Percentiles rank a stretch among this genome's conserved stretches.
These are phyloP conservation scores for Lachancea nothofagi DNA, from an alignment of 805 yeast genomes.

Conservation along the genomic window DNA sequence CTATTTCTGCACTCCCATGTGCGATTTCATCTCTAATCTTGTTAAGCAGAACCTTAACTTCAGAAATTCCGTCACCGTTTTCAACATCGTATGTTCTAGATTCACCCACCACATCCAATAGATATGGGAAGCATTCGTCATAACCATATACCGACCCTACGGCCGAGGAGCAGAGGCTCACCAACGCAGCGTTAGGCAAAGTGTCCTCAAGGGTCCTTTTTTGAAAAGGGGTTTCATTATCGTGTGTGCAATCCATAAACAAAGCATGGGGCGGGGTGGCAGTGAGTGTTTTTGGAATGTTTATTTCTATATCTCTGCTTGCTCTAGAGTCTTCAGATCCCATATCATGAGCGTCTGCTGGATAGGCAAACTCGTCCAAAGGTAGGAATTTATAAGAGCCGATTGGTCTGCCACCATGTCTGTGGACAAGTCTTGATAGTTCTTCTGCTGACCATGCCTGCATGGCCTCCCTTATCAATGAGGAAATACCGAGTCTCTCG, in stretches of 20 bases:
- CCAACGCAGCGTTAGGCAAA: constrained; percentile 89
- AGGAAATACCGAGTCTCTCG: constrained; percentile 82
- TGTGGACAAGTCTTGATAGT: constrained; percentile 77
- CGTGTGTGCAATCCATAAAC: constrained; percentile 97
- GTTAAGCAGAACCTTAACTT: constrained; percentile 58
- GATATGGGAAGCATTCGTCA: constrained; percentile 83
- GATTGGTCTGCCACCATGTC: constrained; percentile 92
- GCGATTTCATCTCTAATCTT: constrained; percentile 54
- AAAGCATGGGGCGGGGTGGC: constrained; percentile 84
- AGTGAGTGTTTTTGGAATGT: constrained; percentile 59
- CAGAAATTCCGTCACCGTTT: constrained; percentile 59
- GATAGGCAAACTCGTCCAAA: constrained; percentile 65
- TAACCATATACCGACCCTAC: constrained; percentile 92
- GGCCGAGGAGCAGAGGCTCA: constrained; percentile 87
- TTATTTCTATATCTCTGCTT: constrained; percentile 50
- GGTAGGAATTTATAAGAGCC: constrained; percentile 85
- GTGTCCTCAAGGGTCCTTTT: constrained; percentile 93
- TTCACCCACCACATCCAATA: constrained; percentile 78
- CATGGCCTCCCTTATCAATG: constrained; percentile 94
- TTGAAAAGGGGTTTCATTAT: constrained; percentile 83
- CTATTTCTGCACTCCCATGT: constrained; percentile 37
- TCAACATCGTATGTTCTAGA: constrained; percentile 50
- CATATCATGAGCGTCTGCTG: constrained; percentile 38
- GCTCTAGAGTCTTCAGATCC: constrained; percentile 16
- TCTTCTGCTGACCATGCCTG: constrained; percentile 90